Evolutionary conservation across 371 early-diverging fungal species (phyloP).

Genomic region (Furculomyces boomerangus): DNA sequence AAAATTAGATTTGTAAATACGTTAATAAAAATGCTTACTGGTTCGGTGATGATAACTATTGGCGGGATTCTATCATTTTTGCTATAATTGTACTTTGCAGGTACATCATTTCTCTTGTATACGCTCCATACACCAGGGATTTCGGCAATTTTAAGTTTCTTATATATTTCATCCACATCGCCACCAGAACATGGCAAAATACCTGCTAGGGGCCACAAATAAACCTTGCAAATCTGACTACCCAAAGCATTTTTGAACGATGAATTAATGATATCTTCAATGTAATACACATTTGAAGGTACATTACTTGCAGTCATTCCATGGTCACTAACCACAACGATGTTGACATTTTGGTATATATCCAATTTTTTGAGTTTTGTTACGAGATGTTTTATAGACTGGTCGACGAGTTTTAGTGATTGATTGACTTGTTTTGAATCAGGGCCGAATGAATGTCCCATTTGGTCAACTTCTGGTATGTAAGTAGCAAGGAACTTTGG

Average conservation of each 20-base stretch:
- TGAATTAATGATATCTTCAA: constrained; percentile 52
- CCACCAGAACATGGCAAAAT: constrained; percentile 26
- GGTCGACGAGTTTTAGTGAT: constrained; percentile 43
- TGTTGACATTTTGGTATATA: constrained; percentile 41
- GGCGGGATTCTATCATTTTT: constrained; percentile 47
- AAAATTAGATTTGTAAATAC: background rate
- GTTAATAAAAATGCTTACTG: background rate
- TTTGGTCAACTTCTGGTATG: constrained; percentile 60
- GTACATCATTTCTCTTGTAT: constrained; percentile 43
- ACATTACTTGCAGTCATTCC: constrained; percentile 58
- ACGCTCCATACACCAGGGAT: constrained; percentile 34
- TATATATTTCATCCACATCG: constrained; percentile 21
- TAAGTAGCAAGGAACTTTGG: constrained; percentile 66
- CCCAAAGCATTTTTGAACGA: constrained; percentile 20
- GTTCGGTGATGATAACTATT: constrained; percentile 39
- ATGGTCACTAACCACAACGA: constrained; percentile 84
- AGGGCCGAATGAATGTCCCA: constrained; percentile 67
- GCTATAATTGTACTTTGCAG: constrained; percentile 37
- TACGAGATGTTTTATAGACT: constrained; percentile 37
- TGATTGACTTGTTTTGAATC: constrained; percentile 39
- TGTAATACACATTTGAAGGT: constrained; percentile 31
- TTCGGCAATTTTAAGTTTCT: constrained; percentile 20
- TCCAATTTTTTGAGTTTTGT: constrained; percentile 32
- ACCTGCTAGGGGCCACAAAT: constrained; percentile 28
- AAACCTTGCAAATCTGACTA: constrained; percentile 17